Base-by-base conservation (phyloP, 768 basidiomycete species). In the Phlebiopsis flavidoalba region DNA sequence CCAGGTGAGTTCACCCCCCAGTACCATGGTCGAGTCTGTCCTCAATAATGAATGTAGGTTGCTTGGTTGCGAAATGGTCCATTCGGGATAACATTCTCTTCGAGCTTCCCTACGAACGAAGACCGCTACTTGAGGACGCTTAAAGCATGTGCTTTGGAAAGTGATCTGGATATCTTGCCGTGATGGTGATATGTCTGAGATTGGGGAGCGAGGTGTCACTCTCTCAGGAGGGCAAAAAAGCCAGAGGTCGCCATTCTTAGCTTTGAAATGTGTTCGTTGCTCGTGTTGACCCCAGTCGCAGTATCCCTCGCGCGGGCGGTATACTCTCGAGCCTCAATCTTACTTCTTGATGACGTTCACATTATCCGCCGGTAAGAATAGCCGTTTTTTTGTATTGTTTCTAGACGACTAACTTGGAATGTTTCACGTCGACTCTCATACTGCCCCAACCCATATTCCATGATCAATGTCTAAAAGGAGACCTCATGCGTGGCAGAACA, bases 341-440 rank as follows among this genome's bases (percentile, higher is more conserved):
- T 98, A 2, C 74, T 96, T 26, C 75, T 98, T 35, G 95, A 97
- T 64, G 95, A 97, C 64, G 92, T 93, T n/a, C n/a, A n/a, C n/a
- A 55, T 70, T 83, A 56, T 81, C 77, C 19, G 78, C 78, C 15
- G 78, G 79, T 74, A 63, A 63, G 67, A 68, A 54, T 36, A 15
- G 3, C 40, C 15, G 1, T 1, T 2, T 43, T 8, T 40, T 14
- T 8, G 37, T 10, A 8, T 3, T 17, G 40, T 43, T 8, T 12
- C 8, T 8, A 37, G 21, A 33, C 53, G 4, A 8, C 45, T 60
- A 40, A 17, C 40, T 10, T 3, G 10, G 8, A 43, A 12, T 8
- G 3, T 43, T 3, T 61, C 67, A 80, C n/a, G 95, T 97, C 51
- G 95, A 98, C 67, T 93, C 85, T 0, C 86, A 88, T 65, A 94